Base-by-base conservation (phyloP, 2,329 filamentous ascomycete genomes). In the Xylaria sp. region DNA sequence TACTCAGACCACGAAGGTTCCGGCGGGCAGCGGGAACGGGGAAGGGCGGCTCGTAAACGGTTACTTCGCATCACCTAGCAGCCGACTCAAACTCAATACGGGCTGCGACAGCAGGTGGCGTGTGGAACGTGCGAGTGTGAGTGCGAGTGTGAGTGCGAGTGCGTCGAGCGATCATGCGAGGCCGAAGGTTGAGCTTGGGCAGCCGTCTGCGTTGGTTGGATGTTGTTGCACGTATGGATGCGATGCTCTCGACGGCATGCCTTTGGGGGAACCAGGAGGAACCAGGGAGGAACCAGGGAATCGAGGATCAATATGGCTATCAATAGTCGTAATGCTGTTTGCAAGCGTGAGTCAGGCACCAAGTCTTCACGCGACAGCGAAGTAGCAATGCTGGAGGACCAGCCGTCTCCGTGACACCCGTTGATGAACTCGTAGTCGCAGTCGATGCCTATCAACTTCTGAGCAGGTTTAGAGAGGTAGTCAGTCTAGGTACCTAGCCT, bases 101-200 rank as follows among this genome's bases (percentile, higher is more conserved):
- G 23, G 33, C 17, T 46, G 7, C 31, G 31, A 35, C 31, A 7
- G 7, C 7, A 35, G 13, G 31, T 13, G 31, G 31, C 31, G 23
- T 19, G 51, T 62, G 44, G 56, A 58, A 58, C 48, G 43, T 54
- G 61, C 31, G 47, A n/a, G n/a, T n/a, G n/a, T n/a, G n/a, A 54
- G 48, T 48, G 37, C n/a, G 43, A 54, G 48, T 48, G 37, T 13
- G 43, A n/a, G 43, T 54, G 61, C 31, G 47, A 54, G 48, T 48
- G 37, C n/a, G 43, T 52, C 37, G 19, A 55, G n/a, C 43, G 37
- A 49, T 58, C 58, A 64, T 58, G 62, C 62, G 43, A 35, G 29
- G 33, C 44, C 35, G 54, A 38, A 52, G 23, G 21, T 40, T 29
- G 48, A 44, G 47, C 40, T 54, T 29, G 48, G 48, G 41, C 48